These are phyloP conservation scores for Stipa capillata DNA, from an alignment of 176 grass and related monocot species.

Conservation along the genomic window DNA sequence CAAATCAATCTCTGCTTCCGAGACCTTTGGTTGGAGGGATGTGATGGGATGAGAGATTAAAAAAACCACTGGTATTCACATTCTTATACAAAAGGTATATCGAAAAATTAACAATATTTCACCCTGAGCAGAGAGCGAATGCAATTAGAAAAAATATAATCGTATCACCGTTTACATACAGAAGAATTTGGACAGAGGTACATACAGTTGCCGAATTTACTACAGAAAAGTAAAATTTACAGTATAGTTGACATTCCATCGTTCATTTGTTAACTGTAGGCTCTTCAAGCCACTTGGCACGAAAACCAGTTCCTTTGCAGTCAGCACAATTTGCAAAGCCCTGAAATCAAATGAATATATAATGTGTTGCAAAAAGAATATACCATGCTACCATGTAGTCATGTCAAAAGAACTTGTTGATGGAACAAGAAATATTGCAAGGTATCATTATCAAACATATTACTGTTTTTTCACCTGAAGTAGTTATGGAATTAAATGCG, in stretches of 20 bases:
- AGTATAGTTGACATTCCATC: background rate
- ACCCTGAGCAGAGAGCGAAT: background rate
- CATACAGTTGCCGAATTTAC: slow-evolving; percentile 19
- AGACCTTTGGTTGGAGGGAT: background rate
- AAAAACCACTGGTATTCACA: background rate
- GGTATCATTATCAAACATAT: background rate
- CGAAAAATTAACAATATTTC: background rate
- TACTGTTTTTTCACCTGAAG: slow-evolving; percentile 12
- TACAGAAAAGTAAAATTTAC: slow-evolving; percentile 18
- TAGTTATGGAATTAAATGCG: background rate
- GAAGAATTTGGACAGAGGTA: slow-evolving; percentile 6
- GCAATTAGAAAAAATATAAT: slow-evolving; percentile 13
- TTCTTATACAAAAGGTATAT: background rate
- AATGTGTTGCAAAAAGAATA: background rate
- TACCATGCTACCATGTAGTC: background rate
- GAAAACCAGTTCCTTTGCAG: slow-evolving; percentile 94
- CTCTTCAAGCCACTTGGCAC: slow-evolving; percentile 89
- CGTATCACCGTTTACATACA: background rate
- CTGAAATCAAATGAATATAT: slow-evolving; percentile 37
- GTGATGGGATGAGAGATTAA: background rate
- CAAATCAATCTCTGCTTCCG: background rate
- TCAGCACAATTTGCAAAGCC: slow-evolving; percentile 58
- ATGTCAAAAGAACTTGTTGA: slow-evolving; percentile 6
- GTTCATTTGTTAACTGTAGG: slow-evolving; percentile 41
- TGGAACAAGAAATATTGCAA: background rate